Base-by-base conservation (phyloP, 768 basidiomycete species). In the Neoboletus brunneissimus region DNA sequence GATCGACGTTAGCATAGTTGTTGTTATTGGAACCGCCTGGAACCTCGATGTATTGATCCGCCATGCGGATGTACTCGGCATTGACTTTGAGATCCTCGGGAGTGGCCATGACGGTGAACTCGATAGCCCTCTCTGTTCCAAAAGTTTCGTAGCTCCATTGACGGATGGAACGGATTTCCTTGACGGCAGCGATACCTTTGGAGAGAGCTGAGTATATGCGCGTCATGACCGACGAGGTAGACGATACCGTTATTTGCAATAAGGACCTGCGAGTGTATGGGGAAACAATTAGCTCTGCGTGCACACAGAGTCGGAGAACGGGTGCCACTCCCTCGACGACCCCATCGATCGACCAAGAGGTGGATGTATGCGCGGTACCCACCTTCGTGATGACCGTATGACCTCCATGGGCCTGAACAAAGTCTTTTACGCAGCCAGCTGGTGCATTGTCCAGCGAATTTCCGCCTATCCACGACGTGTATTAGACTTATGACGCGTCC, bases 61-160 rank as follows among this genome's bases (percentile, higher is more conserved):
- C 97, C 97, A 99, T 99, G 59, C 97, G 89, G 73, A 99, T 99
- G 75, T 99, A 99, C 68, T 99, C 97, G 32, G 97, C 97, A 67
- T 99, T 99, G 73, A 98, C 95, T 73, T 94, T 93, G 61, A 98
- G 79, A 76, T 98, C 96, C 72, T 99, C 97, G 23, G 97, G 97
- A 13, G 97, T 99, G 49, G 97, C 94, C 97, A 99, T 98, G 57
- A 98, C 97, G 38, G 94, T 96, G 80, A 99, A 98, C 72, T 99
- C 95, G 76, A 99, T 82, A 53, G 90, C 91, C 63, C 93, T 88
- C 70, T 99, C 97, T 53, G 86, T 86, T 57, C 97, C 97, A 74
- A 99, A 99, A 0, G 95, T 94, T 77, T 98, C 97, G 77, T 98
- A 99, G 67, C 92, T 94, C 97, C 97, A 99, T 85, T 98, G 96